Percentiles rank a stretch among this genome's conserved stretches.
phyloP scores from a whole-genome alignment of 306 rosid genomes.

The Betula pendula region DNA sequence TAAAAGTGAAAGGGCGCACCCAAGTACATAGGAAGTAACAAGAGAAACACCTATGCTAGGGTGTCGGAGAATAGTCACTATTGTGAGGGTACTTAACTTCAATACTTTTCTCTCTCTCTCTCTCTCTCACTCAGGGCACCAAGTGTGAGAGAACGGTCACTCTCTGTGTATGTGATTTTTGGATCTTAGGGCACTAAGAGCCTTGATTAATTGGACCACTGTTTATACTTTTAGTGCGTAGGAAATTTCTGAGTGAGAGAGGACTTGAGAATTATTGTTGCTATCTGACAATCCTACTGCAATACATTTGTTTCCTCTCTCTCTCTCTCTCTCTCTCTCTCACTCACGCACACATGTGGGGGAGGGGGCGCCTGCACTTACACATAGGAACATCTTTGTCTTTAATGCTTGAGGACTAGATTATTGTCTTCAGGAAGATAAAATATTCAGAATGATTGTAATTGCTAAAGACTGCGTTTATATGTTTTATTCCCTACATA shows the following conservation, averaged over 20 bases:
- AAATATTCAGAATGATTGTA: background rate
- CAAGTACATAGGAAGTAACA: background rate
- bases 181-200: background rate
- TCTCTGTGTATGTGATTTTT: too few relatives aligned
- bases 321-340: constrained; percentile 3
- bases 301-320: background rate
- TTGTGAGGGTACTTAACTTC: background rate
- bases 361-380: background rate
- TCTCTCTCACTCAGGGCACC: too few relatives aligned
- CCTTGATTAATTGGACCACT: background rate
- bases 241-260: background rate
- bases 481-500: background rate
- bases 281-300: background rate
- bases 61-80: background rate
- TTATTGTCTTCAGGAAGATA: background rate
- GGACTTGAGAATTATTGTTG: background rate
- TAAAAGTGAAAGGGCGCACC: too few relatives aligned
- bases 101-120: background rate
- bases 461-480: background rate
- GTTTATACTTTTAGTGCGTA: background rate
- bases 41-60: background rate
- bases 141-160: too few relatives aligned
- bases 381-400: background rate
- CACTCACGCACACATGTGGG: background rate
- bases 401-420: background rate